phyloP scores from a whole-genome alignment of 176 grass and related monocot species.

The Cocos nucifera region DNA sequence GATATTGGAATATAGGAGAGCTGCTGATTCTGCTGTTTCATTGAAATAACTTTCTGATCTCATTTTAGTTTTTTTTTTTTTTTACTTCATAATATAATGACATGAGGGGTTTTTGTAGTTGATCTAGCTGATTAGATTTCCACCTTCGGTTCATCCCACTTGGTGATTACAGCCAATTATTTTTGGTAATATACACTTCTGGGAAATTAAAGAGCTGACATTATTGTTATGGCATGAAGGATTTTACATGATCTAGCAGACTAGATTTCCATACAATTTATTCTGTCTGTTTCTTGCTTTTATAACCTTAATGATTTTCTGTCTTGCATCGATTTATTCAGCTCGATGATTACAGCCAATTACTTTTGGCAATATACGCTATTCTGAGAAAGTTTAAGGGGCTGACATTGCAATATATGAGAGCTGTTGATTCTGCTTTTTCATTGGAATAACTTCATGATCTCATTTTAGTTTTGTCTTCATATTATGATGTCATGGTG shows the following conservation, averaged over 20 bases:
- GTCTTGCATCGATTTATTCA: too few relatives aligned
- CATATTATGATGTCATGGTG: too few relatives aligned
- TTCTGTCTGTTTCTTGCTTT: too few relatives aligned
- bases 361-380: constrained; percentile 36
- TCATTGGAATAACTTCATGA: neutral
- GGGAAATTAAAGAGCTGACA: neutral
- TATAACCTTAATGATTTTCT: too few relatives aligned
- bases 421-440: neutral
- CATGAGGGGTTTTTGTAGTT: too few relatives aligned
- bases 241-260: too few relatives aligned
- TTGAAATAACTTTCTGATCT: neutral
- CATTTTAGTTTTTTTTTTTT: too few relatives aligned
- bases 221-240: neutral
- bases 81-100: too few relatives aligned
- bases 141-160: too few relatives aligned
- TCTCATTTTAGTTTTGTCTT: too few relatives aligned
- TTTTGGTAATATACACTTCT: constrained; percentile 38
- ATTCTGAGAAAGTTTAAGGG: constrained; percentile 27
- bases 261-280: too few relatives aligned
- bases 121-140: too few relatives aligned
- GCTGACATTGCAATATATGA: constrained; percentile 10
- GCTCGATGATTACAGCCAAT: constrained; percentile 4
- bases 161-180: constrained; percentile 25
- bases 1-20: constrained; percentile 11
- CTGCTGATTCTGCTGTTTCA: neutral